A percentile compares a stretch with the other conserved stretches of the same genome.
phyloP scores from a whole-genome alignment of 2,329 filamentous ascomycete species.

The Xylaria sp. region DNA sequence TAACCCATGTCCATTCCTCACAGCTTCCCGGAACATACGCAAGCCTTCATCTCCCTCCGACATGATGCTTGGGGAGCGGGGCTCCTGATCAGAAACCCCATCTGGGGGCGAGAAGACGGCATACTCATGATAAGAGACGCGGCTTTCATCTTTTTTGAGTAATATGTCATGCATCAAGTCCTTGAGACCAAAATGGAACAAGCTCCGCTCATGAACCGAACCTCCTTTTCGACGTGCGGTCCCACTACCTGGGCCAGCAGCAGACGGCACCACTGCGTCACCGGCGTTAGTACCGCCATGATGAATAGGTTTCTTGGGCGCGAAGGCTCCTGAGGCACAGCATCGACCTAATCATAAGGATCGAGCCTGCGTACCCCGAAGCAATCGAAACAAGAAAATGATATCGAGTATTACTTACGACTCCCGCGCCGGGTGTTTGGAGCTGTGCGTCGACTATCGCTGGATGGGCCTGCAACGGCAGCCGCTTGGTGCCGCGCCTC shows the following conservation, averaged over 20 bases:
- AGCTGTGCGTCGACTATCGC: conserved; percentile 37
- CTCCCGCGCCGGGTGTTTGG: conserved; percentile 45
- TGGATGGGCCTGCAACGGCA: conserved; percentile 37
- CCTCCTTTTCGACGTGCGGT: conserved; percentile 22
- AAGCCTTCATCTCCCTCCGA: conserved; percentile 43
- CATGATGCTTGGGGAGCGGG: conserved; percentile 46
- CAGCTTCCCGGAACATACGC: conserved; percentile 44
- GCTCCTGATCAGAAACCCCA: conserved; percentile 36
- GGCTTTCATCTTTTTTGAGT: conserved; percentile 41
- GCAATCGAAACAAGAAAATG: background rate
- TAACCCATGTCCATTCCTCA: conserved; percentile 42
- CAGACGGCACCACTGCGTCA: conserved; percentile 35
- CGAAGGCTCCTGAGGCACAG: background rate
- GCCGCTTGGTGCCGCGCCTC: conserved; percentile 38
- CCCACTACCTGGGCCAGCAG: background rate
- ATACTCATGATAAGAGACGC: conserved; percentile 48
- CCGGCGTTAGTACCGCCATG: background rate
- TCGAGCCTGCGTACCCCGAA: background rate
- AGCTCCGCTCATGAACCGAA: conserved; percentile 40
- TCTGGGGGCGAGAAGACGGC: conserved; percentile 44
- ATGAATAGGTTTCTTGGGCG: background rate
- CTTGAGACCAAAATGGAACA: conserved; percentile 47
- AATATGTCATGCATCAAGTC: conserved; percentile 44
- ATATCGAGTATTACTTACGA: conserved; percentile 3
- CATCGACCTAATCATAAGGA: background rate